Evolutionary conservation across 1,284 basidiomycete genomes (phyloP), one percentile per base, ranked within the genome.

Genomic region (Clitocybe nebularis): DNA sequence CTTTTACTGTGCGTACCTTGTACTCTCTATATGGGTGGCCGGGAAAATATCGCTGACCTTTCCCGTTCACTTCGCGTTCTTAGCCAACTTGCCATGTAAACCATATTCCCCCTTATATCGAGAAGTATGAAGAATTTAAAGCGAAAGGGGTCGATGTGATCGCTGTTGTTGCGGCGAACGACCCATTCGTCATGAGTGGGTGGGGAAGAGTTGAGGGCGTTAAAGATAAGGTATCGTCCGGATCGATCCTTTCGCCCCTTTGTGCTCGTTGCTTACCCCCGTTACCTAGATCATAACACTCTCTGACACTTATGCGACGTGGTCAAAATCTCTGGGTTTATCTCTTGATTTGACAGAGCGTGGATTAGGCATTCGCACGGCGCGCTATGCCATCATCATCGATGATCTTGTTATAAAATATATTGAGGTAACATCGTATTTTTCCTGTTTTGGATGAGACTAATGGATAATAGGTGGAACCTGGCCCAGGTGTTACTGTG

Each of bases 141-240:
- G 67, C 69, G 24, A 87, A 86, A 62, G 86, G 86, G 39, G 77
- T 85, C 39, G 85, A 90, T 56, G 69, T 79, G 39, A 64, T 90
- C 54, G 81, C 75, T 16, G 78, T 86, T 47, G 51, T 89, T 46
- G 77, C 84, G 14, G 76, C 80, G 36, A 89, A 89, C 62, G 87
- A 89, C 55, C 65, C 78, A n/a, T 89, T 84, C 57, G 86, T 89
- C 46, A 74, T 86, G 76, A 81, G 75, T 52, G 89, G 80, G 36
- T 91, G 88, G 84, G 81, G 73, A 13, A 75, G 82, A 39, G 71
- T 79, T 44, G 71, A 79, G 50, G 79, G 79, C 4, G 68, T 83
- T 53, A 77, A 84, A 60, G 85, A 90, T 61, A 82, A 84, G 70
- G 84, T 79, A 39, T n/a, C 49, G 40, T 20, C 32, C 41, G 24